These are phyloP conservation scores for Citrullus colocynthis DNA, from an alignment of 306 rosid genomes.

Conservation along the genomic window DNA sequence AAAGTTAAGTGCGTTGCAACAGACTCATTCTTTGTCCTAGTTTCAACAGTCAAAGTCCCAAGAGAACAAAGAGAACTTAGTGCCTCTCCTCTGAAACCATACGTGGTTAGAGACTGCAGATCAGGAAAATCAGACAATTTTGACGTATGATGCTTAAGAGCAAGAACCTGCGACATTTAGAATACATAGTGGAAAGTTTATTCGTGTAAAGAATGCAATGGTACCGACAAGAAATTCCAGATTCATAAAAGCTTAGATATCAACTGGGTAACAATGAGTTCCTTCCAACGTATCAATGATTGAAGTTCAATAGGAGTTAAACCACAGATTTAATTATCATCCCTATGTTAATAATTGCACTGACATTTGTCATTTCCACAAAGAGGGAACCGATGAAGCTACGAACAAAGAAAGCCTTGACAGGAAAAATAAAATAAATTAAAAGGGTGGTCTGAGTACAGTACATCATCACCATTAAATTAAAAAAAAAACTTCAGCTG, in stretches of 20 bases:
- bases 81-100: constrained; percentile 97
- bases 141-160: constrained; percentile 77
- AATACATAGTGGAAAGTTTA: not conserved
- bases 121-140: constrained; percentile 66
- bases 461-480: not conserved
- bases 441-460: not conserved
- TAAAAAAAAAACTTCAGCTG: not conserved
- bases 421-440: not conserved
- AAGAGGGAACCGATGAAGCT: not conserved
- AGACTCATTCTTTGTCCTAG: constrained; percentile 57
- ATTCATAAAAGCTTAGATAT: not conserved
- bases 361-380: not conserved
- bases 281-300: not conserved
- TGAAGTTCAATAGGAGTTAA: not conserved
- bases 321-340: not conserved
- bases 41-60: constrained; percentile 65
- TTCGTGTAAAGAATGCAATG: not conserved
- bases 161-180: constrained; percentile 42
- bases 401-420: not conserved
- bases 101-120: constrained; percentile 79
- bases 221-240: not conserved
- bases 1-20: constrained; percentile 66
- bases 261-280: not conserved
- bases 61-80: constrained; percentile 74
- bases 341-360: not conserved